These are phyloP conservation scores for Fusarium virguliforme DNA, from an alignment of 2,329 filamentous ascomycete genomes.

Conservation along the genomic window DNA sequence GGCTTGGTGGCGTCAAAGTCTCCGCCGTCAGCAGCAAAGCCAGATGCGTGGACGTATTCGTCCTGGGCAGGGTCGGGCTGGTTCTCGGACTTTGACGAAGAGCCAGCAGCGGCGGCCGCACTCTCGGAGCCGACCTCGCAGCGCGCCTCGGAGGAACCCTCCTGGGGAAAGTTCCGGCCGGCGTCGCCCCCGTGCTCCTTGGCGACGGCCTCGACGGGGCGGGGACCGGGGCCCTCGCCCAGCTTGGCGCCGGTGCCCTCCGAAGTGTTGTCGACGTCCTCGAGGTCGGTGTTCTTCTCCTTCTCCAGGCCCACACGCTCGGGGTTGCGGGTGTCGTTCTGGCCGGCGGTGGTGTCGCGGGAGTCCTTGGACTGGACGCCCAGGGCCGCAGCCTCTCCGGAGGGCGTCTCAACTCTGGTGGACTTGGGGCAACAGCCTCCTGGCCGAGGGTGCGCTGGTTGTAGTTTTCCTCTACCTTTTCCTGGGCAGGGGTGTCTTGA, in stretches of 20 bases:
- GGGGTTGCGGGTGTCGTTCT: conserved; percentile 61
- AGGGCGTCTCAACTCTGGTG: conserved; percentile 5
- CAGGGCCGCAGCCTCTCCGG: conserved; percentile 7
- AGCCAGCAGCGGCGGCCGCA: conserved; percentile 12
- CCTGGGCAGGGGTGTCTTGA: conserved; percentile 41
- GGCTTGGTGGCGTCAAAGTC: conserved; percentile 76
- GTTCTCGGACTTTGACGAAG: conserved; percentile 27
- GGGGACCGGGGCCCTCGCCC: conserved; percentile 51
- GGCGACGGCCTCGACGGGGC: conserved; percentile 58
- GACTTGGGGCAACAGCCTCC: conserved; percentile 17
- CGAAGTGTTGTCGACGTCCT: conserved; percentile 50
- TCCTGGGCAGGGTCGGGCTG: conserved; percentile 69
- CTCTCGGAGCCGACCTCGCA: conserved; percentile 33
- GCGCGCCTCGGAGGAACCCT: conserved; percentile 22
- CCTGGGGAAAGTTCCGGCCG: conserved; percentile 36
- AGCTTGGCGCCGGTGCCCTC: conserved; percentile 53
- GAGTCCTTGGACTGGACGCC: conserved; percentile 20
- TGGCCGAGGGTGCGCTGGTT: conserved; percentile 28
- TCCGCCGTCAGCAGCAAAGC: conserved; percentile 75
- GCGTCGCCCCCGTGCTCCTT: conserved; percentile 54
- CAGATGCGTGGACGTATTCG: conserved; percentile 71
- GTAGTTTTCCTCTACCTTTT: conserved; percentile 38
- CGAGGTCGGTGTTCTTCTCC: conserved; percentile 55
- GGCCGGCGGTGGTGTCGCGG: conserved; percentile 49
- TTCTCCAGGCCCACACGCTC: conserved; percentile 51